phyloP scores from a whole-genome alignment of 2,329 filamentous ascomycete genomes.

The Cryphonectria carpinicola region DNA sequence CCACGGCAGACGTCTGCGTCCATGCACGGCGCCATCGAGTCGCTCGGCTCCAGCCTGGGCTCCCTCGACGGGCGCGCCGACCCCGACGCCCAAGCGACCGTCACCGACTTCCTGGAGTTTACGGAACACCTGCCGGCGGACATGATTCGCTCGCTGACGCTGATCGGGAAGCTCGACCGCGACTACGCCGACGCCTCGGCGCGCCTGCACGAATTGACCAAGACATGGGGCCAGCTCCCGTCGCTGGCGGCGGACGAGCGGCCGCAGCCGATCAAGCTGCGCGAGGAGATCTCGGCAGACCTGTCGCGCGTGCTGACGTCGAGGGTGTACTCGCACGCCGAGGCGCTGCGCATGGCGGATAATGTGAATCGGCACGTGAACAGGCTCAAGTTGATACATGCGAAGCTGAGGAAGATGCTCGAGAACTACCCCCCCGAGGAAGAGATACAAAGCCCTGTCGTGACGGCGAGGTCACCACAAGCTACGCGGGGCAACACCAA shows the following conservation, averaged over 20 bases:
- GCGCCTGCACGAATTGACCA: constrained; percentile 60
- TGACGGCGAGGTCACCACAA: constrained; percentile 57
- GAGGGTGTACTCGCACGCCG: constrained; percentile 62
- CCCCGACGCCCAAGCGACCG: constrained; percentile 70
- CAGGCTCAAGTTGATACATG: constrained; percentile 60
- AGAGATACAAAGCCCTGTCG: constrained; percentile 56
- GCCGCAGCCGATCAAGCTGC: constrained; percentile 54
- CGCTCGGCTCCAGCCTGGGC: constrained; percentile 41
- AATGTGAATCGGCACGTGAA: constrained; percentile 66
- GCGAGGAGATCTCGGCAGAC: constrained; percentile 63
- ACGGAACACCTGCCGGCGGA: constrained; percentile 72
- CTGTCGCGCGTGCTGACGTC: constrained; percentile 59
- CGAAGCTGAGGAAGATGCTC: constrained; percentile 63
- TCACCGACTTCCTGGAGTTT: constrained; percentile 71
- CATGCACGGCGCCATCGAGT: constrained; percentile 39
- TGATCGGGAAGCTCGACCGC: constrained; percentile 67
- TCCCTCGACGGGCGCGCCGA: constrained; percentile 59
- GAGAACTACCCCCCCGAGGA: constrained; percentile 61
- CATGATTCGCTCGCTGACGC: constrained; percentile 65
- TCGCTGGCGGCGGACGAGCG: constrained; percentile 51
- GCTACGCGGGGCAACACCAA: constrained; percentile 55
- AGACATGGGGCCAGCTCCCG: constrained; percentile 60
- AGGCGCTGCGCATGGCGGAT: constrained; percentile 66
- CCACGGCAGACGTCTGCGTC: constrained; percentile 41
- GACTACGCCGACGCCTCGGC: constrained; percentile 60